A percentile compares a stretch with the other conserved stretches of the same genome.
These are phyloP conservation scores for Magnolia officinalis DNA, from an alignment of 164 flowering plant species.

Conservation along the genomic window DNA sequence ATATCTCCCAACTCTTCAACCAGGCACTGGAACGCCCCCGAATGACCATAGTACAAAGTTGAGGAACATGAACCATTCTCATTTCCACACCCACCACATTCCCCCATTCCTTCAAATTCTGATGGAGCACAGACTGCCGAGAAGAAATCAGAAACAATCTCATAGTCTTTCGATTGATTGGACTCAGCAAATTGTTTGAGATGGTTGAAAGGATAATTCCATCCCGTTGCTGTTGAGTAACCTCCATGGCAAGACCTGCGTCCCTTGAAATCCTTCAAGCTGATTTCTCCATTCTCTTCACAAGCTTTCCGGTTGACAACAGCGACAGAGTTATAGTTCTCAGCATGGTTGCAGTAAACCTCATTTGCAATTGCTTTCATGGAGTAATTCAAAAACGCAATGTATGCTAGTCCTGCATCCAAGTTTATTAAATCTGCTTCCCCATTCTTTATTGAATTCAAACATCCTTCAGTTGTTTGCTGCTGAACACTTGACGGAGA, in stretches of 20 bases:
- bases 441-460: conserved; percentile 19
- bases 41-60: conserved; percentile 20
- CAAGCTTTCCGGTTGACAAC: conserved; percentile 23
- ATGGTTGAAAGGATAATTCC: conserved; percentile 34
- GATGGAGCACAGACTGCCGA: conserved; percentile 39
- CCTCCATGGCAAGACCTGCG: conserved; percentile 36
- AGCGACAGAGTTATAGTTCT: conserved; percentile 24
- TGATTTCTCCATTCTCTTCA: conserved; percentile 10
- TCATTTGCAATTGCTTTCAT: conserved; percentile 34
- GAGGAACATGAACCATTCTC: conserved; percentile 24
- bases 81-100: conserved; percentile 32
- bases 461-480: conserved; percentile 20
- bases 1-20: conserved; percentile 30
- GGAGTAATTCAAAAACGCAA: conserved; percentile 27
- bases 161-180: conserved; percentile 11
- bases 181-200: conserved; percentile 14
- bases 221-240: conserved; percentile 32
- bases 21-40: conserved; percentile 36
- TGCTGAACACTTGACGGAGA: conserved; percentile 15
- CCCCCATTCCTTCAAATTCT: conserved; percentile 23
- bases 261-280: conserved; percentile 25
- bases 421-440: conserved; percentile 27
- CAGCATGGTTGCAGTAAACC: conserved; percentile 27
- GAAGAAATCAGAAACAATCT: conserved; percentile 23
- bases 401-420: conserved; percentile 28